phyloP scores from a whole-genome alignment of 345 rosid genomes.

The Camelina sativa region DNA sequence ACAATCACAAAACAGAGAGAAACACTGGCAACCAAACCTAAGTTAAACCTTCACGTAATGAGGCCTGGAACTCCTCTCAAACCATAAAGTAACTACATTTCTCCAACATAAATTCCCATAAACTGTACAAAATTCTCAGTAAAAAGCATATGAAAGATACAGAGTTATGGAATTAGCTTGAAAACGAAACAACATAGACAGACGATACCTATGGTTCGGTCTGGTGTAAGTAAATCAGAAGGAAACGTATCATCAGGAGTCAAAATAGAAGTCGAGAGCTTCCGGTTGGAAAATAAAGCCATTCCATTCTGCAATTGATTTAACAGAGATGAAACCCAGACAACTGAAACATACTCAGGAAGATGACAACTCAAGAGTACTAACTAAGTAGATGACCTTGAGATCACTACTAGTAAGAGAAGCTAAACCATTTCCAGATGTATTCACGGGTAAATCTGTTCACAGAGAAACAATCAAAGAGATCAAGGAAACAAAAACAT shows the following conservation, averaged over 20 bases:
- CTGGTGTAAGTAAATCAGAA: conserved; percentile 65
- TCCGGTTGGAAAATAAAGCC: conserved; percentile 49
- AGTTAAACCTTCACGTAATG: conserved; percentile 1
- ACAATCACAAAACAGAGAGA: conserved; percentile 4
- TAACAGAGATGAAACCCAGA: conserved; percentile 6
- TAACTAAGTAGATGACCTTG: conserved; percentile 21
- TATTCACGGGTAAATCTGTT: conserved; percentile 31
- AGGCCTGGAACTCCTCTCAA: not conserved
- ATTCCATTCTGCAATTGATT: conserved; percentile 49
- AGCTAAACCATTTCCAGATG: conserved; percentile 35
- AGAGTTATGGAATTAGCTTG: no score
- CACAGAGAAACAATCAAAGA: conserved; percentile 14
- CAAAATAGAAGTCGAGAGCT: conserved; percentile 53
- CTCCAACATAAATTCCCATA: conserved; percentile 2
- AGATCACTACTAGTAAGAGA: conserved; percentile 26
- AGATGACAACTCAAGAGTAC: not conserved
- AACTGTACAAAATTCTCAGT: not conserved
- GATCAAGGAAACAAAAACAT: conserved; percentile 3
- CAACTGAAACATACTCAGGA: not conserved
- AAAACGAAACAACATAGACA: not conserved
- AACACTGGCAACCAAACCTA: conserved; percentile 1
- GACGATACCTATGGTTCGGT: conserved; percentile 61
- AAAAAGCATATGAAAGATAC: conserved; percentile 1
- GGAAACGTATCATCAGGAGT: conserved; percentile 68
- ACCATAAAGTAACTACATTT: not conserved